Base-by-base conservation (phyloP, 768 basidiomycete species). In the Psilocybe tampanensis region DNA sequence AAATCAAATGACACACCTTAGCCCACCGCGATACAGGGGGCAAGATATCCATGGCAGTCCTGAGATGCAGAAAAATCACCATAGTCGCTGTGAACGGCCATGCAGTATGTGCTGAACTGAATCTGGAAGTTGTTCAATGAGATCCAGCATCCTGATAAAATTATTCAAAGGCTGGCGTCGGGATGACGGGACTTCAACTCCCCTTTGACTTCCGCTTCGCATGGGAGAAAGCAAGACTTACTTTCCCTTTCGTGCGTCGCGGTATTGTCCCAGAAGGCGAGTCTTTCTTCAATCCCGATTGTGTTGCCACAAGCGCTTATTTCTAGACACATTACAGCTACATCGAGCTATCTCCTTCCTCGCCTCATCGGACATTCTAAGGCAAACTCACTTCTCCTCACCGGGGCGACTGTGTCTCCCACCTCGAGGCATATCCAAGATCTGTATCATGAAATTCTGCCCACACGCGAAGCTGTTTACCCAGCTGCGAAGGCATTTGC, bases 201-300 rank as follows among this genome's bases (percentile, higher is more conserved):
- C 80, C 81, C 1, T 81, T 78, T 59, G 81, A 82, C 60, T 76
- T 82, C 39, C 80, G 81, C 17, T 79, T 84, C 59, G 76, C 72
- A 1, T 82, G 81, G 81, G 68, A 68, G n/a, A 77, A 78, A 19
- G 81, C 82, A 0, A 80, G 79, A 52, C 67, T 81, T 8, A 69
- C 75, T 2, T 74, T 81, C 49, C 81, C 81, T 1, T 84, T 84
- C 61, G 74, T 82, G 8, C 74, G 80, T 0, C 75, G 80, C 4
- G 81, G 80, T 7, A 80, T 82, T 33, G 70, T 72, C 1, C 63
- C 65, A 34, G 65, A 66, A 60, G 65, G 65, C 64, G 52, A 6
- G 42, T 36, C 23, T n/a, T 26, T 15, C 15, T 49, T 49, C 32
- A n/a, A n/a, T n/a, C n/a, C n/a, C n/a, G n/a, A n/a, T n/a, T n/a